Evolutionary conservation across 495 filamentous ascomycete genomes (phyloP).

Genomic region (Beverwykella pulmonaria): DNA sequence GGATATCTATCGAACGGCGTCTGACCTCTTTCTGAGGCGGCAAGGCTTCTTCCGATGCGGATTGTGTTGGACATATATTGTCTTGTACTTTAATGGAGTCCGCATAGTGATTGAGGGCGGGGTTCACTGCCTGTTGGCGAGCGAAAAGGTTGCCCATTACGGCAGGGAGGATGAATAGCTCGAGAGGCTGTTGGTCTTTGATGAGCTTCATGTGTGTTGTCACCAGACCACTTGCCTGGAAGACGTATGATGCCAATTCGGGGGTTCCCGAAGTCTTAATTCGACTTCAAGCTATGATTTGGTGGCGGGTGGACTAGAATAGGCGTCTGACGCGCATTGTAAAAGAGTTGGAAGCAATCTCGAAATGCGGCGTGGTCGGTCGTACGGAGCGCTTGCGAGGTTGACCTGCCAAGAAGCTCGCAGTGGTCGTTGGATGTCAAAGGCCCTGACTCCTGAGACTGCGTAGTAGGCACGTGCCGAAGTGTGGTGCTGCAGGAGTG

Average conservation of each 20-base stretch:
- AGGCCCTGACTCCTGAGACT: background rate
- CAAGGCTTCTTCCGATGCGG: background rate
- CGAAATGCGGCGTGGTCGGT: conserved; percentile 15
- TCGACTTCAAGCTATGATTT: background rate
- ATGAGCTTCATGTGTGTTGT: conserved; percentile 22
- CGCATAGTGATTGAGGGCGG: background rate
- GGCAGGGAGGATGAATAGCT: background rate
- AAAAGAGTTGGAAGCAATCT: conserved; percentile 14
- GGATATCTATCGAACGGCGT: background rate
- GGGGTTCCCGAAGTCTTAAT: conserved; percentile 1
- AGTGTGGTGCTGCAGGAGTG: conserved; percentile 25
- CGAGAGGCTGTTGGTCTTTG: conserved; percentile 18
- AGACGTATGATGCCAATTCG: background rate
- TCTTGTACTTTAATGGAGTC: background rate
- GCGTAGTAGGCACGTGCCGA: conserved; percentile 17
- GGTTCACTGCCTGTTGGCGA: background rate
- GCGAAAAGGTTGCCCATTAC: background rate
- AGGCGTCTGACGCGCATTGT: background rate
- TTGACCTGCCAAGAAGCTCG: conserved; percentile 1
- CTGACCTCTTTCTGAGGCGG: background rate
- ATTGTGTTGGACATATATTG: background rate
- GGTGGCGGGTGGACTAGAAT: background rate
- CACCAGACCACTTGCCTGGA: background rate
- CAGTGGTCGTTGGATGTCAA: background rate
- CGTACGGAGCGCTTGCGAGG: conserved; percentile 11